Evolutionary conservation across 306 rosid genomes (phyloP).

Genomic region (Trichosanthes truncata): DNA sequence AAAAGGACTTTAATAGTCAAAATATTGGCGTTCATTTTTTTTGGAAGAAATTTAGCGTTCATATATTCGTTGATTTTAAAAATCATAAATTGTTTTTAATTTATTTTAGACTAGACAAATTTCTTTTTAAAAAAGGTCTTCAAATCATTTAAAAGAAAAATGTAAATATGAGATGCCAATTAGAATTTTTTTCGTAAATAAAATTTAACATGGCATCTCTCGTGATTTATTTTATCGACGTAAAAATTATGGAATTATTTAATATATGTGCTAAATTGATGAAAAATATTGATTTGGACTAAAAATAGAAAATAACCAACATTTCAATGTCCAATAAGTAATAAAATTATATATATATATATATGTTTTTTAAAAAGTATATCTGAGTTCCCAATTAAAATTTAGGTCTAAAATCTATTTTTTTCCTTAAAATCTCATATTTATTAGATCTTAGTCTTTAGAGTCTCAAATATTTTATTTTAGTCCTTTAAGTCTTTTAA

Average conservation of each 20-base stretch:
- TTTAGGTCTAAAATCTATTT: no score
- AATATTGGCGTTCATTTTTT: no score
- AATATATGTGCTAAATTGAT: neutral
- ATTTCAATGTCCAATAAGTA: neutral
- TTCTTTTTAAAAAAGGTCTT: neutral
- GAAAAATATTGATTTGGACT: neutral
- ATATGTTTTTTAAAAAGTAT: no score
- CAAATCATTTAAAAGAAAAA: neutral
- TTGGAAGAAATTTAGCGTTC: no score
- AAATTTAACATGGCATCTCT: neutral
- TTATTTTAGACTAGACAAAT: no score
- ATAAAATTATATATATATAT: no score
- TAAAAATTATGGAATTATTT: neutral
- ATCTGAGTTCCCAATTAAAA: no score
- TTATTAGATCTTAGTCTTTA: no score
- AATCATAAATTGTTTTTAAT: neutral
- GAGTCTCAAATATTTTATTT: no score
- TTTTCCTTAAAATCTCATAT: no score
- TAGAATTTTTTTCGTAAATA: neutral
- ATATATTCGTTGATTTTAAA: neutral
- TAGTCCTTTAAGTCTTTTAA: no score
- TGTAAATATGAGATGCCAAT: neutral
- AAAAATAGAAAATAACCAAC: neutral
- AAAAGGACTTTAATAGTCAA: neutral
- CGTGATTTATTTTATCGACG: neutral